Evolutionary conservation across 2,329 filamentous ascomycete species (phyloP).

Genomic region (Didymosphaeria variabile): DNA sequence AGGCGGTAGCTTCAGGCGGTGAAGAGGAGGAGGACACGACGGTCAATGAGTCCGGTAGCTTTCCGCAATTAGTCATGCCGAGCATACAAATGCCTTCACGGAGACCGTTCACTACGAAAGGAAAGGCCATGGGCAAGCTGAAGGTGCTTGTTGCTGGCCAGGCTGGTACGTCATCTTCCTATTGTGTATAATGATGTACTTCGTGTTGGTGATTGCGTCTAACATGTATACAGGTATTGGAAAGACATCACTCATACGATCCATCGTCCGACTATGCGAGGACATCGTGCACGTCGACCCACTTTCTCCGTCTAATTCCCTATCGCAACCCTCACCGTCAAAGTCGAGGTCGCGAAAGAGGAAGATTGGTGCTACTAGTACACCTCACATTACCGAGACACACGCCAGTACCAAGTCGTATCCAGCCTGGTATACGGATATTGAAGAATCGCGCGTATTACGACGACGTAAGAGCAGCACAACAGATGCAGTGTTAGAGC

Average conservation of each 20-base stretch:
- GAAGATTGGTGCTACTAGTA: conserved; percentile 31
- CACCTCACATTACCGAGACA: conserved; percentile 50
- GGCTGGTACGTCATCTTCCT: conserved; percentile 63
- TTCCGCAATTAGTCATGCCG: conserved; percentile 94
- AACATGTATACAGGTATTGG: conserved; percentile 71
- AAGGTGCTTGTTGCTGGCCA: conserved; percentile 89
- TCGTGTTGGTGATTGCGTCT: not conserved
- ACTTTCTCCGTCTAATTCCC: conserved; percentile 49
- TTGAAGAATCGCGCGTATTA: conserved; percentile 70
- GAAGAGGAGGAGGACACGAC: conserved; percentile 60
- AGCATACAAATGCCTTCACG: conserved; percentile 90
- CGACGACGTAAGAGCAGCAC: conserved; percentile 72
- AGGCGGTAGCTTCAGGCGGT: conserved; percentile 63
- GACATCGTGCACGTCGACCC: conserved; percentile 95
- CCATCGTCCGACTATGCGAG: conserved; percentile 84
- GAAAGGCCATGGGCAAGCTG: conserved; percentile 82
- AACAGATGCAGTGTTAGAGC: conserved; percentile 81
- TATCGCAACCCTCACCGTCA: conserved; percentile 33
- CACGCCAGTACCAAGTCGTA: conserved; percentile 67
- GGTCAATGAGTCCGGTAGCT: conserved; percentile 45
- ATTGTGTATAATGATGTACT: not conserved
- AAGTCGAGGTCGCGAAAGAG: conserved; percentile 38
- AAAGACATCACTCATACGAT: conserved; percentile 88
- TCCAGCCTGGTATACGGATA: conserved; percentile 87
- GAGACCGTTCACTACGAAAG: conserved; percentile 87